A percentile compares a stretch with the other conserved stretches of the same genome.
Evolutionary conservation across 1,284 basidiomycete genomes (phyloP).

Genomic region (Cutaneotrichosporon curvatum): DNA sequence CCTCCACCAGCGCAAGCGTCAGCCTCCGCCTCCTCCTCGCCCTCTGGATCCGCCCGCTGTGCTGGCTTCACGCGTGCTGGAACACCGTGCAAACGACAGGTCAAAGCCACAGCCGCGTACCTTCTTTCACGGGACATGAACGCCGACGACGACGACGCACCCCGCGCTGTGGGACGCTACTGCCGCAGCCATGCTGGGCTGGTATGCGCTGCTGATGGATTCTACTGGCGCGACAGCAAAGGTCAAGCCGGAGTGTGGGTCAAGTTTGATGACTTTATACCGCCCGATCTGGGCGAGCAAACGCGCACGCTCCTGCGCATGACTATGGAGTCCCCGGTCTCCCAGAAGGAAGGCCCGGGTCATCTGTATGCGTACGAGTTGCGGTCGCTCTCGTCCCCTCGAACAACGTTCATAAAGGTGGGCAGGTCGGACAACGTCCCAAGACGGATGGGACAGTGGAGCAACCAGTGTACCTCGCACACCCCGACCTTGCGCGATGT

Average conservation of each 20-base stretch:
- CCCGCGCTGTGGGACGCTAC: constrained; percentile 28
- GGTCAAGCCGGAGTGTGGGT: constrained; percentile 31
- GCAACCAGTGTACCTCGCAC: constrained; percentile 37
- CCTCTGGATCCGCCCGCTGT: constrained; percentile 22
- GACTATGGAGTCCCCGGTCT: constrained; percentile 44
- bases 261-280: constrained; percentile 40
- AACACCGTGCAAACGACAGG: constrained; percentile 40
- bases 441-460: constrained; percentile 43
- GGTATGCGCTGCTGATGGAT: constrained; percentile 39
- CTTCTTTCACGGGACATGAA: constrained; percentile 3
- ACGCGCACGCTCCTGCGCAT: constrained; percentile 41
- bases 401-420: constrained; percentile 40
- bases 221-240: constrained; percentile 32
- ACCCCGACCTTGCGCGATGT: constrained; percentile 40
- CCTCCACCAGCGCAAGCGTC: no score
- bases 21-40: no score
- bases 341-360: constrained; percentile 39
- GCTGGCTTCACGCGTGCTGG: constrained; percentile 42
- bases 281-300: constrained; percentile 38
- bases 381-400: constrained; percentile 24
- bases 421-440: constrained; percentile 46
- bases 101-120: constrained; percentile 32
- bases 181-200: constrained; percentile 45
- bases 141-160: constrained; percentile 13
- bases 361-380: constrained; percentile 46